Evolutionary conservation across 2,329 filamentous ascomycete genomes (phyloP), one percentile per base, ranked within the genome.

Genomic region (Epichloe sp.): DNA sequence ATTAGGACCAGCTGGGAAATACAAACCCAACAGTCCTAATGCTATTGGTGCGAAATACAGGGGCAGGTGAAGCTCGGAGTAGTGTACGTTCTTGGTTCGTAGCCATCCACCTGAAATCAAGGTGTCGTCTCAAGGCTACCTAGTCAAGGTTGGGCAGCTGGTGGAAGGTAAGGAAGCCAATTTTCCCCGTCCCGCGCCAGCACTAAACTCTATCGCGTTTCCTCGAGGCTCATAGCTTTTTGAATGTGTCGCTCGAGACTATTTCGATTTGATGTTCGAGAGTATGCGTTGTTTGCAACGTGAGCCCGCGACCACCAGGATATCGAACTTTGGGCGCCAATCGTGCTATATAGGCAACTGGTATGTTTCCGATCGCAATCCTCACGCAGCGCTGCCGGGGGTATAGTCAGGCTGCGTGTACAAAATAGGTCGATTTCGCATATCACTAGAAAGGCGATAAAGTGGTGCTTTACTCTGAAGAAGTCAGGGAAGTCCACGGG

Each of bases 1-100:
- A 47, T 56, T 53, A 58, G 62, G 63, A 66, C 61, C 59, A 60
- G 59, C 59, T 65, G 61, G 62, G 63, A 52, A 49, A 59, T 48
- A 50, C 58, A 54, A 60, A 61, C 66, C 65, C 66, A 67, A 63
- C 58, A 67, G 65, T 63, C 62, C 65, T 58, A 41, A 56, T 35
- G 47, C 43, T 51, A 47, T 54, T 50, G 45, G 34, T 31, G 40
- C 19, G 35, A 4, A 19, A n/a, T 26, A 17, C 21, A 44, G 34
- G 17, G 23, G 53, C 43, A 57, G 49, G 37, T 53, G 21, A 44
- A 40, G 35, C 19, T 7, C 12, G 11, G 43, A 45, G 17, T 43
- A 34, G 17, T 31, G 21, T 12, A 12, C 21, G 6, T 14, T 44
- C 34, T 40, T 19, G 17, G 42, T 26, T 14, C 34, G 48, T 34